Evolutionary conservation across 768 basidiomycete genomes (phyloP), one percentile per base, ranked within the genome.

Genomic region (Mycena latifolia): DNA sequence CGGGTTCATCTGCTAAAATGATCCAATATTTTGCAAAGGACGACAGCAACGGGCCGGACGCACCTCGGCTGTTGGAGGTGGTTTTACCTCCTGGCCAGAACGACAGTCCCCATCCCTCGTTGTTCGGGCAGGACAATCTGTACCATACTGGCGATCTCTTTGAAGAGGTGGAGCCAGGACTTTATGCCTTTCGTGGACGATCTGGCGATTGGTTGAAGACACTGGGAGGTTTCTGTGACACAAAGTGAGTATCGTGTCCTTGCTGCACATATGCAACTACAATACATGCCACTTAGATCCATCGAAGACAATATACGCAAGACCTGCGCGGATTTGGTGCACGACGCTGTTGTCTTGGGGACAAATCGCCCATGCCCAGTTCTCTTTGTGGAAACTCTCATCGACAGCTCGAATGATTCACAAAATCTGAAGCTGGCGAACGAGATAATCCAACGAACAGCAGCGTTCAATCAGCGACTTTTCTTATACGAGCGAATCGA

Each of bases 111-210:
- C 69, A 70, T 27, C 52, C 63, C 12, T 51, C 66, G 27, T 35
- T 74, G n/a, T 47, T 63, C 43, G 55, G 43, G 11, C 35, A 53
- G 11, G 71, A 70, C 50, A 64, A 65, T 27, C 45, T 45, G 14
- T 70, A 69, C 57, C 71, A 72, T 55, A 69, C 71, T 6, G 58
- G 61, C n/a, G 73, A 74, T 51, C 57, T 74, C 8, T 72, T 74
- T 59, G 67, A 66, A 52, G 63, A 69, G 52, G 57, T 69, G 31
- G 54, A 68, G 20, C 57, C 63, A 28, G 71, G 71, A n/a, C 29
- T 29, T 11, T 72, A 66, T 47, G 51, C 64, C 18, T 67, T 67
- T 45, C 65, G 66, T 28, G 72, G 73, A 17, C 71, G 71, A 24
- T 59, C 68, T 6, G 67, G 63, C 17, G 73, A 73, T 57, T 73